A percentile compares a stretch with the other conserved stretches of the same genome.
Evolutionary conservation across 2,329 filamentous ascomycete genomes (phyloP).

Genomic region (Cytospora piceicola): DNA sequence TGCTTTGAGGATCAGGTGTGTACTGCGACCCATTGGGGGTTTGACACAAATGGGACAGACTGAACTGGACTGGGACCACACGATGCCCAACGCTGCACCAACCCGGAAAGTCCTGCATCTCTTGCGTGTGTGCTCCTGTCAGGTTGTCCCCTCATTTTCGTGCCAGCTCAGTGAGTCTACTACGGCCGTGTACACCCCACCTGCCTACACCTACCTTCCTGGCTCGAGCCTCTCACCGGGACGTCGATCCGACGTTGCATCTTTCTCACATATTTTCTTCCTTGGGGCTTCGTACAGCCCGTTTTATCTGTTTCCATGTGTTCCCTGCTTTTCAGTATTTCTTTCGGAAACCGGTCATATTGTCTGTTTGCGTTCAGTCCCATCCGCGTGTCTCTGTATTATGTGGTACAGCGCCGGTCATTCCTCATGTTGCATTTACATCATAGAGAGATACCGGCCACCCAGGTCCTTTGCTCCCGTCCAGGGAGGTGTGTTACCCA

Average conservation of each 20-base stretch:
- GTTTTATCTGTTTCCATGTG: not conserved
- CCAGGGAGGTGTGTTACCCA: conserved; percentile 24
- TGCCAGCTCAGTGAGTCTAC: not conserved
- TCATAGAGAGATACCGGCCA: conserved; percentile 21
- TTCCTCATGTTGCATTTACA: conserved; percentile 23
- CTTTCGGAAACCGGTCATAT: not conserved
- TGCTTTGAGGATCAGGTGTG: not conserved
- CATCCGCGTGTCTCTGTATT: conserved; percentile 5
- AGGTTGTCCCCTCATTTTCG: not conserved
- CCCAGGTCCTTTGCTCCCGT: conserved; percentile 26
- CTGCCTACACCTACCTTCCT: not conserved
- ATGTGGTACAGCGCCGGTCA: conserved; percentile 11
- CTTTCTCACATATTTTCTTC: conserved; percentile 6
- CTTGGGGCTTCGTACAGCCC: not conserved
- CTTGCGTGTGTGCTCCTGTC: conserved; percentile 1
- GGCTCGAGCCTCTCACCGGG: not conserved
- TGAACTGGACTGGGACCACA: conserved; percentile 12
- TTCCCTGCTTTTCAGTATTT: not conserved
- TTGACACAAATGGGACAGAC: conserved; percentile 7
- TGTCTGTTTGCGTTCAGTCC: not conserved
- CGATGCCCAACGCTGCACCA: conserved; percentile 21
- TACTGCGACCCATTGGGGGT: not conserved
- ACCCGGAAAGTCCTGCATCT: conserved; percentile 9
- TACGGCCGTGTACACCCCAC: conserved; percentile 6
- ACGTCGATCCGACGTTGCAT: not conserved